Evolutionary conservation across 1,284 basidiomycete genomes (phyloP), one percentile per base, ranked within the genome.

Genomic region (Trametes versicolor): DNA sequence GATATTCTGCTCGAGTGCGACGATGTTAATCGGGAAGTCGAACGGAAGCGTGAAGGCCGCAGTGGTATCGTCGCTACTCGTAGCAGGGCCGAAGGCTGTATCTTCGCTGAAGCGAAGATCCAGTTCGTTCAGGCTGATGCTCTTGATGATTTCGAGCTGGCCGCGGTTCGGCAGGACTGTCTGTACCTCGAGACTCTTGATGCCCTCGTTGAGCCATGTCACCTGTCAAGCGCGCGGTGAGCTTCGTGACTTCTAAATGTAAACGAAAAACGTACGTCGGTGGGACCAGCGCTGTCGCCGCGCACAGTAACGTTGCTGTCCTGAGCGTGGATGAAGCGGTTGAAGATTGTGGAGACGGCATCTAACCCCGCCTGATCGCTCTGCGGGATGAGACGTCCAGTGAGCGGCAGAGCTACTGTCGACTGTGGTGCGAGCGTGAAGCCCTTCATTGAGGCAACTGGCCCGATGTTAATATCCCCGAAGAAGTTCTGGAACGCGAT

Each of bases 141-240:
- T 84, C 68, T 87, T 85, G 76, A 94, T 93, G 72, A 94, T 81
- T 45, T 86, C 77, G 66, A 90, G 83, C 27, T 80, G 77, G 34
- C 90, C 88, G 65, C 81, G 84, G 68, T 92, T 90, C 0, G 92
- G 93, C 45, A 94, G 80, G 21, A 84, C 78, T 0, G 92, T 87
- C 2, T 79, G 77, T 4, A 94, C 81, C 58, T 81, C 76, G n/a
- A 94, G 85, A 43, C 81, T 78, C 77, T 88, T 87, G 75, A 94
- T 92, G 34, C 87, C 92, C 53, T 90, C 85, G 73, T 93, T 92
- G 29, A 94, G 79, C 92, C 92, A 94, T 1, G 85, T 84, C 17
- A 90, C 88, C 87, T 89, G 36, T 27, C 21, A 48, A 32, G 25
- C 51, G 49, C 10, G 15, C 19, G 4, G 5, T 49, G 27, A 48